These are phyloP conservation scores for Claviceps capensis DNA, from an alignment of 2,329 filamentous ascomycete species.

Conservation along the genomic window DNA sequence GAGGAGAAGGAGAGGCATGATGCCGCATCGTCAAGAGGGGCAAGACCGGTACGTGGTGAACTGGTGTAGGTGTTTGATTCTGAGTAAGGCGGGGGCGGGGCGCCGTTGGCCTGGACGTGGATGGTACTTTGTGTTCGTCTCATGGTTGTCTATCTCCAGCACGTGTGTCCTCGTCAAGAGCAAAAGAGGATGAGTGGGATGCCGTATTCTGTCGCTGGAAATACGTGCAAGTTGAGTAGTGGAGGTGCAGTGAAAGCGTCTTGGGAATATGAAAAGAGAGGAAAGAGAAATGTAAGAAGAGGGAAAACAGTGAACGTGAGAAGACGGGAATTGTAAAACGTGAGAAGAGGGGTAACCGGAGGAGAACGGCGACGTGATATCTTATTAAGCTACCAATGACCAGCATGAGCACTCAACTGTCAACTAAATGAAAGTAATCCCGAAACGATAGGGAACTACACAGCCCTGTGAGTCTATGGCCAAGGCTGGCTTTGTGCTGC, in stretches of 20 bases:
- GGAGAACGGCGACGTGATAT: neutral
- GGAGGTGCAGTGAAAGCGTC: too few species aligned
- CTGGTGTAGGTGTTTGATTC: conserved; percentile 42
- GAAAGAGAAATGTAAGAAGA: neutral
- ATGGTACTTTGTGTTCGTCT: conserved; percentile 8
- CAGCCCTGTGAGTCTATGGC: neutral
- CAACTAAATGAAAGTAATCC: too few species aligned
- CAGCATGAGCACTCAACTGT: too few species aligned
- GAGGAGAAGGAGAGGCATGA: conserved; percentile 23
- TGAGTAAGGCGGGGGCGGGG: conserved; percentile 33
- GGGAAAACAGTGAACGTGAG: neutral
- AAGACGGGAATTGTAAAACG: neutral
- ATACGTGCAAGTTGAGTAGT: too few species aligned
- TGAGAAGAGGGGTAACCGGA: neutral
- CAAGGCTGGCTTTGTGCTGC: too few species aligned
- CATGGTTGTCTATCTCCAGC: conserved; percentile 4
- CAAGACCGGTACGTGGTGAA: conserved; percentile 12
- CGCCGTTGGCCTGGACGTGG: conserved; percentile 8
- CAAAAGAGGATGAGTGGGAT: too few species aligned
- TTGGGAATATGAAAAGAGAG: neutral
- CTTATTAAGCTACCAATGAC: neutral
- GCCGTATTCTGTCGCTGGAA: too few species aligned
- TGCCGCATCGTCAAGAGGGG: conserved; percentile 21
- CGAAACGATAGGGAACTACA: too few species aligned
- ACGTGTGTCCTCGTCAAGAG: too few species aligned